These are phyloP conservation scores for Asterophora lycoperdoides DNA, from an alignment of 768 basidiomycete species.

Conservation along the genomic window DNA sequence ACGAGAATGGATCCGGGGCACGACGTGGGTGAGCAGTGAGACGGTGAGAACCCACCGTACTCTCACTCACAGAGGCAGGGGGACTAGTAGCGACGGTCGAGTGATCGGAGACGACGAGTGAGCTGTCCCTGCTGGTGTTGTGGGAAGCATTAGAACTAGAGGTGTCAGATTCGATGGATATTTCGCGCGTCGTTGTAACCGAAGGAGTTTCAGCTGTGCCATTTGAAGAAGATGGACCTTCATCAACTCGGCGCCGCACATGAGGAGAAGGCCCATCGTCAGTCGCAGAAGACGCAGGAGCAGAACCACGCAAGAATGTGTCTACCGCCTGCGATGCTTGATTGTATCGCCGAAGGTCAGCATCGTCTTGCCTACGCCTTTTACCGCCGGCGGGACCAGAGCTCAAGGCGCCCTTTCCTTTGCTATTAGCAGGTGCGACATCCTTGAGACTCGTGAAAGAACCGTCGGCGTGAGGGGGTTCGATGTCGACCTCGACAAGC, in stretches of 20 bases:
- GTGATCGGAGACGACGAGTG: constrained; percentile 8
- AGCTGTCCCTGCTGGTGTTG: neutral
- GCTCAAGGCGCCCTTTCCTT: constrained; percentile 44
- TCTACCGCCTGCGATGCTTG: constrained; percentile 52
- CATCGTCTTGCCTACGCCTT: constrained; percentile 55
- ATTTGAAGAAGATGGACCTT: neutral
- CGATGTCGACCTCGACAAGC: constrained; percentile 65
- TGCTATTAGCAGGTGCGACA: constrained; percentile 46
- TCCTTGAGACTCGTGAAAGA: constrained; percentile 60
- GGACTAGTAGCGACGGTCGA: constrained; percentile 30
- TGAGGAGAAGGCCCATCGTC: constrained; percentile 31
- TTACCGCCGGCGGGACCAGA: constrained; percentile 33
- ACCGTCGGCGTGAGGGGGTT: constrained; percentile 48
- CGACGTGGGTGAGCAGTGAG: constrained; percentile 13
- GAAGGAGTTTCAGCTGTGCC: neutral
- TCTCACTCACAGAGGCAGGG: constrained; percentile 17
- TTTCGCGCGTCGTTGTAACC: constrained; percentile 3
- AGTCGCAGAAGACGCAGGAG: constrained; percentile 21
- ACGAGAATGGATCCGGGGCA: constrained; percentile 55
- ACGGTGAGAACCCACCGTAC: constrained; percentile 4
- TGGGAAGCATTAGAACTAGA: constrained; percentile 16
- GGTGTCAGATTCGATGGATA: constrained; percentile 16
- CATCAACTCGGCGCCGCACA: constrained; percentile 32
- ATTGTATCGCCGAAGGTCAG: constrained; percentile 47
- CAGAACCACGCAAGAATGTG: constrained; percentile 41